Evolutionary conservation across 495 filamentous ascomycete species (phyloP).

Genomic region (Penicillium lividum): DNA sequence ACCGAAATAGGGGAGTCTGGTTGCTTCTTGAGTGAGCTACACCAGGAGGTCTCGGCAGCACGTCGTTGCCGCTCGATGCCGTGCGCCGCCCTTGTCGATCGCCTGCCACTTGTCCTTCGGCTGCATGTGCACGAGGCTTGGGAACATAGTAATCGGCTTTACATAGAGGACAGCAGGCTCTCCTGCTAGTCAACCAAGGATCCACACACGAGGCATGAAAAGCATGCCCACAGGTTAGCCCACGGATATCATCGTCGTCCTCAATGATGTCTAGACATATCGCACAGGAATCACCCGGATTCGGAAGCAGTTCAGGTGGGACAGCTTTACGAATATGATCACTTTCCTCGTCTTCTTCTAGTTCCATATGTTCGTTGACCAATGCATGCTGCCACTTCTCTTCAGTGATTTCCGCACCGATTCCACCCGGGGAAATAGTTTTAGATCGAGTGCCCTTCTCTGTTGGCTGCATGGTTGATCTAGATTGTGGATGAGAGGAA

Average conservation of each 20-base stretch:
- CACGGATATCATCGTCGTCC: constrained; percentile 92
- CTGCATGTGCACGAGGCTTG: constrained; percentile 61
- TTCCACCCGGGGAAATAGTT: background rate
- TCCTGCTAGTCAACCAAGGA: constrained; percentile 89
- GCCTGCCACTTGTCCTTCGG: constrained; percentile 13
- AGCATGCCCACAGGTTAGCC: constrained; percentile 90
- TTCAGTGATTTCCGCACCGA: constrained; percentile 4
- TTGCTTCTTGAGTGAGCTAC: constrained; percentile 18
- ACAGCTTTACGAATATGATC: constrained; percentile 82
- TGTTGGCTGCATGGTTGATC: constrained; percentile 4
- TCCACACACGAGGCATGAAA: constrained; percentile 95
- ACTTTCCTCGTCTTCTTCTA: constrained; percentile 73
- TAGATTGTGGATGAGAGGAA: constrained; percentile 13
- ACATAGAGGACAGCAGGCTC: constrained; percentile 95
- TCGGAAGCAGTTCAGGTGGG: constrained; percentile 76
- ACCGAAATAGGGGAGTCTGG: constrained; percentile 13
- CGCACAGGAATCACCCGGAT: constrained; percentile 92
- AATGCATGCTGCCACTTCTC: constrained; percentile 26
- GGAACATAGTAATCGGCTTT: constrained; percentile 96
- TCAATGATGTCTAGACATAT: constrained; percentile 95
- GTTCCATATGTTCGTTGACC: constrained; percentile 18
- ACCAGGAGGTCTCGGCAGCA: constrained; percentile 22
- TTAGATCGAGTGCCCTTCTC: constrained; percentile 17
- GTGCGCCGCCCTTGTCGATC: constrained; percentile 24
- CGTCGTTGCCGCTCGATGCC: constrained; percentile 12